A percentile compares a stretch with the other conserved stretches of the same genome.
Evolutionary conservation across 2,329 filamentous ascomycete genomes (phyloP).

Genomic region (Cladophialophora immunda): DNA sequence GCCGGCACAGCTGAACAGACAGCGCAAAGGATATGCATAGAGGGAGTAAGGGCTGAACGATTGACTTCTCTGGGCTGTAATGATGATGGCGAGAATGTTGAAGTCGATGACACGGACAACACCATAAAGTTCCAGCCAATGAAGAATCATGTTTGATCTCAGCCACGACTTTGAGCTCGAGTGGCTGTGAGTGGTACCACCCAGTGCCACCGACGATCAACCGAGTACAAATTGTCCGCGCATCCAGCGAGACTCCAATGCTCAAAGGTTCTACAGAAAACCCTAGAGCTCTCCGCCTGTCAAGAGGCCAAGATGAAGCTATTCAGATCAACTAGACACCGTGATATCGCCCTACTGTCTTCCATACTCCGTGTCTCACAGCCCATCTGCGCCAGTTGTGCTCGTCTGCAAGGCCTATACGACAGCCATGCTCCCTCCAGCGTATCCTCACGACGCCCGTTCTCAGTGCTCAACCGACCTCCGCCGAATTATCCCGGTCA

Average conservation of each 20-base stretch:
- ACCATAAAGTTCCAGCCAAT: not conserved
- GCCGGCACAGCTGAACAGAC: not conserved
- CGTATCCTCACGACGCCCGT: constrained; percentile 55
- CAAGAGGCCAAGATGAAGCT: constrained; percentile 21
- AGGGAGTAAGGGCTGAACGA: not conserved
- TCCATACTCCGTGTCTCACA: constrained; percentile 30
- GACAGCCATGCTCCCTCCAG: not conserved
- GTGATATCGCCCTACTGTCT: constrained; percentile 28
- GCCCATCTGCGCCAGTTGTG: constrained; percentile 72
- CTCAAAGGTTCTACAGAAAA: not conserved
- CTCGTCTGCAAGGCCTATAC: constrained; percentile 57
- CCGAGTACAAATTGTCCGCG: not conserved
- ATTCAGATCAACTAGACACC: constrained; percentile 11
- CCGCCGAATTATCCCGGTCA: constrained; percentile 90
- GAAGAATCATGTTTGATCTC: not conserved
- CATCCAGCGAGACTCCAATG: not conserved
- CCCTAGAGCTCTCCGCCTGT: not conserved
- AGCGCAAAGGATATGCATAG: not conserved
- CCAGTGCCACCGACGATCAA: not conserved
- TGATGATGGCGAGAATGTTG: not conserved
- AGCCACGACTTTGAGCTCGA: not conserved
- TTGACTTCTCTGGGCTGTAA: not conserved
- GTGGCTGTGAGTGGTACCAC: too few species aligned
- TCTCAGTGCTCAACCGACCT: constrained; percentile 86
- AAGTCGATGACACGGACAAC: not conserved